Percentiles rank a stretch among this genome's conserved stretches.
These are phyloP conservation scores for Chaetomiaceae sp. DNA, from an alignment of 2,329 filamentous ascomycete species.

Conservation along the genomic window DNA sequence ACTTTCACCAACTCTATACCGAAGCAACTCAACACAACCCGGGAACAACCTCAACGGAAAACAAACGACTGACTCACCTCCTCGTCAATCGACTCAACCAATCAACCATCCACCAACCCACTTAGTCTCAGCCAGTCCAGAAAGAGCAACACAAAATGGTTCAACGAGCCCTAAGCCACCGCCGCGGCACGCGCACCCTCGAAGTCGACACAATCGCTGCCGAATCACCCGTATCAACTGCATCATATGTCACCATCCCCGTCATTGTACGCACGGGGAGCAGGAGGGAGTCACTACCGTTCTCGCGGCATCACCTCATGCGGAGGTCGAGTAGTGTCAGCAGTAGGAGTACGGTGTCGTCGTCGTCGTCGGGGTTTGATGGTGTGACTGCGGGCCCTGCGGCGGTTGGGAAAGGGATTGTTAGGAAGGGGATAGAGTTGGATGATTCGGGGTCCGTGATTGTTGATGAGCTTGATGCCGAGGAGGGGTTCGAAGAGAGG, in stretches of 20 bases:
- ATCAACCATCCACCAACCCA: background rate
- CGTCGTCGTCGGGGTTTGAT: background rate
- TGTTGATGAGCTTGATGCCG: background rate
- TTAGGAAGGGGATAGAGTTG: background rate
- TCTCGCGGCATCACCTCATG: constrained; percentile 8
- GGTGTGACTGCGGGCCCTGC: no score
- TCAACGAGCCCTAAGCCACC: constrained; percentile 10
- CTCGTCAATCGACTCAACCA: background rate
- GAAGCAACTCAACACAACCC: background rate
- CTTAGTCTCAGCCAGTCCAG: no score
- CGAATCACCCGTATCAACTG: background rate
- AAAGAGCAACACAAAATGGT: constrained; percentile 10
- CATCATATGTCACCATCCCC: constrained; percentile 3
- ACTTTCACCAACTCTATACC: no score
- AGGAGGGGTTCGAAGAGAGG: background rate
- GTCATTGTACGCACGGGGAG: background rate
- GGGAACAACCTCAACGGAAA: no score
- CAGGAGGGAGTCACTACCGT: constrained; percentile 4
- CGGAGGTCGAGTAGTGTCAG: constrained; percentile 5
- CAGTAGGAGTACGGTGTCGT: background rate
- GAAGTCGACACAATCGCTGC: background rate
- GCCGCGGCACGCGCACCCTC: background rate
- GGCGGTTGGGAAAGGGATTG: background rate
- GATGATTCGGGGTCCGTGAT: constrained; percentile 3
- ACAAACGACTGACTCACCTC: background rate